Evolutionary conservation across 2,329 filamentous ascomycete genomes (phyloP), one percentile per base, ranked within the genome.

Genomic region (Magnaporthiopsis rhizophila): DNA sequence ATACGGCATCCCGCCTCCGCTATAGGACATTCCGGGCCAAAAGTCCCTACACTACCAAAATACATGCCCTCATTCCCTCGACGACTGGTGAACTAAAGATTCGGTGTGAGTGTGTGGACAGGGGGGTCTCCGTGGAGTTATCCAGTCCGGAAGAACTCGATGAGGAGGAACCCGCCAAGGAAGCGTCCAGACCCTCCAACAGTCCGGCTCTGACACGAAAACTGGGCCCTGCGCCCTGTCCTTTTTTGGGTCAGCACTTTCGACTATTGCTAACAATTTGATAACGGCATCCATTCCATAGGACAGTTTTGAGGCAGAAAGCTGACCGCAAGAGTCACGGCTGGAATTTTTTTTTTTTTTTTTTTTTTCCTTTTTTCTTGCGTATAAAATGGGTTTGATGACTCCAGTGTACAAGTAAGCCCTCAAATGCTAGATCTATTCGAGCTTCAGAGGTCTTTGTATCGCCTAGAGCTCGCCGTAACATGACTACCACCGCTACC

Each of bases 1-100:
- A 61, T 79, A 75, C 59, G 73, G 74, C 13, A 74, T 77, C 36
- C 21, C 18, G 36, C 26, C 32, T 4, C 59, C 59, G 57, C 45
- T 53, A 9, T 53, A 53, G 45, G 45, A 53, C 11, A 53, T n/a
- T 21, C n/a, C 7, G 32, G 36, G 5, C 2, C 36, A 1, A 12
- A 18, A 38, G 34, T 36, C 36, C 18, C 3, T 38, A 12, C 3
- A 36, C 34, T 12, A 38, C 8, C 9, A 36, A 11, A 38, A 38
- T 38, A 38, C 36, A 38, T 38, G 13, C 12, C 28, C 18, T 3
- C 1, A n/a, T 38, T 38, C 13, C 12, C 12, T 13, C 3, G 36
- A 18, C 13, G 13, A 18, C 36, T 3, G 2, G 3, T 15, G 15
- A 38, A 1, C 13, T 18, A 13, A 38, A 38, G 36, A 38, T 15